These are phyloP conservation scores for Penicillium freii DNA, from an alignment of 2,329 filamentous ascomycete genomes.

Conservation along the genomic window DNA sequence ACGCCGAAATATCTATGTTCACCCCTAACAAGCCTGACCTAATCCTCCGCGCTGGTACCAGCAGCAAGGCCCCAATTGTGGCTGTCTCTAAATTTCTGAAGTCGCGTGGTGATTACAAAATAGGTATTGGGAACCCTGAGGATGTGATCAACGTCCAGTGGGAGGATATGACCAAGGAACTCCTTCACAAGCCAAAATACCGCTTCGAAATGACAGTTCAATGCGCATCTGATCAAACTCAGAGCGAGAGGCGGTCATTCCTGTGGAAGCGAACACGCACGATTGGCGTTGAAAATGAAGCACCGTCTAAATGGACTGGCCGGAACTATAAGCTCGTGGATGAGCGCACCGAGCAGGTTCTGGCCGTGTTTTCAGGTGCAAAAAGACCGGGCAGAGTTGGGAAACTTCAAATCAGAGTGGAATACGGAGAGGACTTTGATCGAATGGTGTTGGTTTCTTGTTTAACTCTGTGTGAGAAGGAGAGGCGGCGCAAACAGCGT, in stretches of 20 bases:
- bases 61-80: slow-evolving; percentile 15
- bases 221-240: neutral
- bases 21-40: slow-evolving; percentile 17
- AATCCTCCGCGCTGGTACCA: slow-evolving; percentile 13
- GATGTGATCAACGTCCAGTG: slow-evolving; percentile 20
- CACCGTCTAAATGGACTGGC: slow-evolving; percentile 15
- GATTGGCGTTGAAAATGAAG: slow-evolving; percentile 21
- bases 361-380: slow-evolving; percentile 20
- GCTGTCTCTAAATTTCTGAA: slow-evolving; percentile 27
- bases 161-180: slow-evolving; percentile 28
- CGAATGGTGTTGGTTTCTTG: slow-evolving; percentile 19
- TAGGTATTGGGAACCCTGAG: slow-evolving; percentile 28
- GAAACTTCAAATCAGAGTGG: slow-evolving; percentile 16
- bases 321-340: slow-evolving; percentile 31
- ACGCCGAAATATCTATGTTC: slow-evolving; percentile 14
- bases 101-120: slow-evolving; percentile 25
- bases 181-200: slow-evolving; percentile 21
- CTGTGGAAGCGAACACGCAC: slow-evolving; percentile 31
- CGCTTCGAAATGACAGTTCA: slow-evolving; percentile 25
- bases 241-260: slow-evolving; percentile 18
- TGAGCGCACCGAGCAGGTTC: slow-evolving; percentile 11
- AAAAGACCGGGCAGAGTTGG: slow-evolving; percentile 13
- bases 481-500: slow-evolving; percentile 9
- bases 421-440: slow-evolving; percentile 19
- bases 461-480: slow-evolving; percentile 17